Conservation (phyloP, 768 basidiomycete species). For the Pleurotus platypus region DNA sequence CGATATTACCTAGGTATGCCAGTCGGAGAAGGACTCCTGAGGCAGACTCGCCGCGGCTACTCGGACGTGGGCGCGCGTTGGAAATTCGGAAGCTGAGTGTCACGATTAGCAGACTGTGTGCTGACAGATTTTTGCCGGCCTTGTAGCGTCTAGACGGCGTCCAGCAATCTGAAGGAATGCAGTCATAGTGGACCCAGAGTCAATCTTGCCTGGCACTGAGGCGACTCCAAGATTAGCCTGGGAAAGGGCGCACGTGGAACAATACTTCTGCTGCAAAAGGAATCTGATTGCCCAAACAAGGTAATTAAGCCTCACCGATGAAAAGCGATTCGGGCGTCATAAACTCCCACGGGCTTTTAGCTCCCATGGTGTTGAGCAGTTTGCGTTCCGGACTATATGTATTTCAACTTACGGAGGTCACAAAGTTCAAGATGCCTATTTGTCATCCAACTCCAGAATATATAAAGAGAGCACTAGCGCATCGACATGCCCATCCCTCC, state of each 20-base stretch:
- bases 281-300: not conserved
- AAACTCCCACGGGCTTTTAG: not conserved
- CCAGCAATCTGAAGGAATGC: too few relatives aligned
- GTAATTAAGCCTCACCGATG: not conserved
- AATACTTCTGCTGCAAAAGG: not conserved
- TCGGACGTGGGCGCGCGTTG: conserved; percentile 1
- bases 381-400: conserved; percentile 1
- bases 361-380: conserved; percentile 1
- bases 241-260: too few relatives aligned
- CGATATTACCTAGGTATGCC: not conserved
- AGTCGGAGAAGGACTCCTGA: conserved; percentile 5
- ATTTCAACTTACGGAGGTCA: not conserved
- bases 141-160: too few relatives aligned
- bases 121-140: not conserved
- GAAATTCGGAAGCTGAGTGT: not conserved
- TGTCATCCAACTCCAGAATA: conserved; percentile 37
- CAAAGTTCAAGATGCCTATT: conserved; percentile 23
- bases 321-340: not conserved
- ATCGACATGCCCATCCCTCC: conserved; percentile 26
- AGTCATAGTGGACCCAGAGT: too few relatives aligned
- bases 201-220: too few relatives aligned
- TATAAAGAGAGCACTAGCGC: conserved; percentile 28
- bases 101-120: not conserved
- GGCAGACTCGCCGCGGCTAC: not conserved
- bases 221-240: too few relatives aligned